Percentiles rank a stretch among this genome's conserved stretches.
Conservation (phyloP, 2,329 filamentous ascomycete genomes). For the Cladosporium phlei region DNA sequence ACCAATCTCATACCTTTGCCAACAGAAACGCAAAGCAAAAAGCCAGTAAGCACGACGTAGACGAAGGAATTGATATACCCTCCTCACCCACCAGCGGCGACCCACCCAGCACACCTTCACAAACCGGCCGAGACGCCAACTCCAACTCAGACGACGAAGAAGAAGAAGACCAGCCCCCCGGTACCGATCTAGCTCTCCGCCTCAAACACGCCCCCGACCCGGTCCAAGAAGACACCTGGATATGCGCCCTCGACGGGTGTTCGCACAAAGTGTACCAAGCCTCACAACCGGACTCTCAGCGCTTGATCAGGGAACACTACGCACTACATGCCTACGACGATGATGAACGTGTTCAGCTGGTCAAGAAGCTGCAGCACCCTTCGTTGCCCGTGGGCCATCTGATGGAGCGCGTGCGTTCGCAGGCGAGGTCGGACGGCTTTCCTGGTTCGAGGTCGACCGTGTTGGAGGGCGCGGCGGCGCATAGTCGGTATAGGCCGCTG, state of each 20-base stretch:
- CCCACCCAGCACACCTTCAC: slow-evolving; percentile 2
- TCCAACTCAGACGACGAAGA: slow-evolving; percentile 10
- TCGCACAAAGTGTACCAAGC: slow-evolving; percentile 59
- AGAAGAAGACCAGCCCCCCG: background rate
- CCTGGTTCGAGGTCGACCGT: background rate
- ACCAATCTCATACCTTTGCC: background rate
- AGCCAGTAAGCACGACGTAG: slow-evolving; percentile 17
- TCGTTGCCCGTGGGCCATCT: slow-evolving; percentile 41
- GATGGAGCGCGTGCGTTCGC: slow-evolving; percentile 41
- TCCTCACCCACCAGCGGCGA: slow-evolving; percentile 20
- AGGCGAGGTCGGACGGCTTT: slow-evolving; percentile 19
- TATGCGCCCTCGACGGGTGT: slow-evolving; percentile 61
- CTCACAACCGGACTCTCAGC: slow-evolving; percentile 51
- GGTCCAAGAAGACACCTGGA: slow-evolving; percentile 54
- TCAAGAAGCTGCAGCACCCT: slow-evolving; percentile 54
- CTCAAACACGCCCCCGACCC: slow-evolving; percentile 21
- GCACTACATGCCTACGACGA: slow-evolving; percentile 55
- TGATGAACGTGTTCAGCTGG: slow-evolving; percentile 46
- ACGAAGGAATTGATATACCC: slow-evolving; percentile 34
- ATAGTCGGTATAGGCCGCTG: slow-evolving; percentile 10
- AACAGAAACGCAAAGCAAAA: background rate
- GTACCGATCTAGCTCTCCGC: slow-evolving; percentile 8
- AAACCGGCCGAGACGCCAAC: no score
- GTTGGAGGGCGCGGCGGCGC: slow-evolving; percentile 8
- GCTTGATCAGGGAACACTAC: slow-evolving; percentile 58